Base-by-base conservation (phyloP, 495 filamentous ascomycete species). In the Rhizodiscina lignyota region DNA sequence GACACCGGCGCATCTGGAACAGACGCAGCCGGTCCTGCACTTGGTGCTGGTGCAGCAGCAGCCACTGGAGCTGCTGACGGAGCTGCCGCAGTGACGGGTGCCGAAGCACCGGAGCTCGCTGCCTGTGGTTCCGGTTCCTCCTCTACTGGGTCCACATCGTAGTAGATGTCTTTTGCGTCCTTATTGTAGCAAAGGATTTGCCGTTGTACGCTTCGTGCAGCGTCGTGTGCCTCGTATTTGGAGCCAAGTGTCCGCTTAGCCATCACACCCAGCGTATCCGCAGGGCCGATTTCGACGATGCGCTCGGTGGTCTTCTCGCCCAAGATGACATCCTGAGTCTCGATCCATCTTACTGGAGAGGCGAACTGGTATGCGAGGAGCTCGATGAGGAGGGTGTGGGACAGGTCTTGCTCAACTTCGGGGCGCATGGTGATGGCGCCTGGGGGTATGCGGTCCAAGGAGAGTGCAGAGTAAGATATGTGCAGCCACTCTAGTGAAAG, bases 151-250 rank as follows among this genome's bases (percentile, higher is more conserved):
- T 97, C 89, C 26, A 93, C 83, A 55, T 93, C 86, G 56, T 99
- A 99, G 64, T 99, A 99, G 44, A 99, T 99, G 54, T 96, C 89
- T 55, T 94, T 94, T 6, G 85, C 83, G 53, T 99, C 89, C 58
- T 99, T 99, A 60, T 91, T 94, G 67, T 96, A 99, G 66, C 89
- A 96, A 27, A 96, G 73, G 57, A 99, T 96, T 59, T 96, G 86
- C 45, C 89, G 74, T 55, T 94, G 85, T 13, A 94, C 74, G 0
- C 85, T 93, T 47, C 83, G 85, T 20, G 89, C 89, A 20, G 91
- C 89, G 59, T 99, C 89, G 55, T 93, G 93, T 40, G 89, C 86
- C 70, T 99, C 91, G 60, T 99, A 99, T 58, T 96, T 96, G 46
- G 86, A 82, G 30, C 86, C 83, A 22, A 99, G 67, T 21, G 89